Evolutionary conservation across 495 filamentous ascomycete genomes (phyloP).

Genomic region (Hypoxylon subgilvum): DNA sequence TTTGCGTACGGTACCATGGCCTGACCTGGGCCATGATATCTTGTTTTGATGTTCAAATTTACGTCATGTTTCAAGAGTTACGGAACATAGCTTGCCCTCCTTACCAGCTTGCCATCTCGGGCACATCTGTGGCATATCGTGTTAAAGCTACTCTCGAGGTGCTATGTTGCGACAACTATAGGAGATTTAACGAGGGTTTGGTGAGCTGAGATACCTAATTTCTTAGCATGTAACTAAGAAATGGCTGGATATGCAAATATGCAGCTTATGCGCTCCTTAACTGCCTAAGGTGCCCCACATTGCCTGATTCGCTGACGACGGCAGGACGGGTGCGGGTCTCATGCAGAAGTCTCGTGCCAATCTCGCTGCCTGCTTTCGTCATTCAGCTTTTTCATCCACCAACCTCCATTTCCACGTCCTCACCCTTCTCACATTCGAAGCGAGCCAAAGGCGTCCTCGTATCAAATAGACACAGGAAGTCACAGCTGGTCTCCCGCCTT

Average conservation of each 20-base stretch:
- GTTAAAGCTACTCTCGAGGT: too few relatives aligned
- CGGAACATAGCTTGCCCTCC: too few relatives aligned
- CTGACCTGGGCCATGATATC: too few relatives aligned
- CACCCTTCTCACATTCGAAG: background rate
- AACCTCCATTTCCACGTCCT: background rate
- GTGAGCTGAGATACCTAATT: too few relatives aligned
- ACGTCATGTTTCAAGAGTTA: too few relatives aligned
- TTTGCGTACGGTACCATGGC: too few relatives aligned
- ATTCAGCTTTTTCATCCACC: constrained; percentile 14
- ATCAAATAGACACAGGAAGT: too few relatives aligned
- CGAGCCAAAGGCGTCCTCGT: background rate
- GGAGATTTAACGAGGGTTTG: too few relatives aligned
- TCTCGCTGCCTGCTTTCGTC: background rate
- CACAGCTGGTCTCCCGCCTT: background rate
- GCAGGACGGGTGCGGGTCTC: background rate
- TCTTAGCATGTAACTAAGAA: background rate
- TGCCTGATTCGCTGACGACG: constrained; percentile 15
- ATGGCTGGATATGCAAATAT: constrained; percentile 1
- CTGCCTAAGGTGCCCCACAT: background rate
- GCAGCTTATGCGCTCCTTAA: background rate
- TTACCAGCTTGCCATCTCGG: too few relatives aligned
- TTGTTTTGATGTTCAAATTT: too few relatives aligned
- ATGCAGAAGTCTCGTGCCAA: constrained; percentile 25
- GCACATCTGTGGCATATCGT: too few relatives aligned
- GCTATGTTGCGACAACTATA: too few relatives aligned